Evolutionary conservation across 2,329 filamentous ascomycete genomes (phyloP).

Genomic region (Stagonosporopsis vannaccii): DNA sequence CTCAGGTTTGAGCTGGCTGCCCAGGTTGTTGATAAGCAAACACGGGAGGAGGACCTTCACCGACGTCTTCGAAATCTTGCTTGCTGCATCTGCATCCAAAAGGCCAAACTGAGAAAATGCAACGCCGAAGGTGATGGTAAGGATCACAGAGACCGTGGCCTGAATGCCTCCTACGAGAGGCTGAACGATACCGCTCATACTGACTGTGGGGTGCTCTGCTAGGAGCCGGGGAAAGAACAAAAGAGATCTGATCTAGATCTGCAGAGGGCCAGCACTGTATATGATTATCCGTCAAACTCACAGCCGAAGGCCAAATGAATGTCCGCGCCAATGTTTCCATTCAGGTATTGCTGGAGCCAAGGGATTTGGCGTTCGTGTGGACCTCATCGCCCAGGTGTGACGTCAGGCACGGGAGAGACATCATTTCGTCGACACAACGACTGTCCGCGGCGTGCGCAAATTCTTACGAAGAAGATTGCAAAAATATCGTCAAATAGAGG

Average conservation of each 20-base stretch:
- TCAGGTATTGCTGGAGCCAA: conserved; percentile 16
- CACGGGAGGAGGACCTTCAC: conserved; percentile 63
- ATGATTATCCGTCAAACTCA: not conserved
- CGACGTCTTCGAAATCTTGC: conserved; percentile 61
- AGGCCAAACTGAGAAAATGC: conserved; percentile 60
- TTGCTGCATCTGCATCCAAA: conserved; percentile 56
- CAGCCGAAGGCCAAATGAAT: not conserved
- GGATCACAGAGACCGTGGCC: conserved; percentile 61
- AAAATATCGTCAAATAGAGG: not conserved
- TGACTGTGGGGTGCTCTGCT: not conserved
- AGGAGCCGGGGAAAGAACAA: not conserved
- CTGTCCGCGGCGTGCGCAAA: not conserved
- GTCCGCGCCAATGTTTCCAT: conserved; percentile 13
- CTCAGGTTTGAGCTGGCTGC: conserved; percentile 58
- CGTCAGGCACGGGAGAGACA: conserved; percentile 13
- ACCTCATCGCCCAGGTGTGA: conserved; percentile 7
- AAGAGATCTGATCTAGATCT: not conserved
- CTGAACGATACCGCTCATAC: conserved; percentile 18
- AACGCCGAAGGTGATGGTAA: conserved; percentile 63
- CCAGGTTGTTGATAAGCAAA: conserved; percentile 61
- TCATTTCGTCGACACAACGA: not conserved
- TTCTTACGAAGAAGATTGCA: not conserved
- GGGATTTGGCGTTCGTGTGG: conserved; percentile 17
- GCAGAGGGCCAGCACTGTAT: not conserved
- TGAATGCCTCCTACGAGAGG: conserved; percentile 63